Percentiles rank a stretch among this genome's conserved stretches.
Conservation (phyloP, 2,329 filamentous ascomycete genomes). For the Colletotrichum cuscutae region DNA sequence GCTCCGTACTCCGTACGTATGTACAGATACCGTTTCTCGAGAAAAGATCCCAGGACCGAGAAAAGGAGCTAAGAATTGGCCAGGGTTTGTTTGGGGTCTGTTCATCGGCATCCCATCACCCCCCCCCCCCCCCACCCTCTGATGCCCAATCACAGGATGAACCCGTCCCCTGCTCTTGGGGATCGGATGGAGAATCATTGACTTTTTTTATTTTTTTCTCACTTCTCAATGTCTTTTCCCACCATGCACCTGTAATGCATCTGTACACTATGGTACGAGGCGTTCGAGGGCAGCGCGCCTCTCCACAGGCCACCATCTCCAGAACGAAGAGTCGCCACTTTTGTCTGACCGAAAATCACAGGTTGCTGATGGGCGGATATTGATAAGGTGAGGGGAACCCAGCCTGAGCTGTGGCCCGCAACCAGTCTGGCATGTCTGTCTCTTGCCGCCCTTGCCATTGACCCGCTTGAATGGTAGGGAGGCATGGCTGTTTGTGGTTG, state of each 20-base stretch:
- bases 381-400: neutral
- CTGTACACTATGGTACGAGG: no score
- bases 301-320: neutral
- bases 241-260: no score
- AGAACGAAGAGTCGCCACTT: conserved; percentile 11
- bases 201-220: neutral
- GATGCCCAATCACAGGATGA: conserved; percentile 26
- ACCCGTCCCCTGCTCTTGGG: neutral
- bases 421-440: neutral
- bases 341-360: neutral
- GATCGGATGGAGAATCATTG: neutral
- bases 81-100: conserved; percentile 6
- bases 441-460: neutral
- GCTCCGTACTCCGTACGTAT: neutral
- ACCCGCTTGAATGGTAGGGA: neutral
- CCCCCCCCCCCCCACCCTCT: neutral
- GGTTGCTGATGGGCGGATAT: neutral
- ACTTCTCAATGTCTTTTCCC: neutral
- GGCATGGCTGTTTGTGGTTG: neutral
- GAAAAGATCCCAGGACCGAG: neutral
- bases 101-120: neutral
- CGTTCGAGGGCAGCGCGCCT: neutral
- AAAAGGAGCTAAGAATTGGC: neutral
- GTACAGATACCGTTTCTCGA: neutral
- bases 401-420: neutral